Base-by-base conservation (phyloP, 371 early-diverging fungal species). In the Apophysomyces sp. region DNA sequence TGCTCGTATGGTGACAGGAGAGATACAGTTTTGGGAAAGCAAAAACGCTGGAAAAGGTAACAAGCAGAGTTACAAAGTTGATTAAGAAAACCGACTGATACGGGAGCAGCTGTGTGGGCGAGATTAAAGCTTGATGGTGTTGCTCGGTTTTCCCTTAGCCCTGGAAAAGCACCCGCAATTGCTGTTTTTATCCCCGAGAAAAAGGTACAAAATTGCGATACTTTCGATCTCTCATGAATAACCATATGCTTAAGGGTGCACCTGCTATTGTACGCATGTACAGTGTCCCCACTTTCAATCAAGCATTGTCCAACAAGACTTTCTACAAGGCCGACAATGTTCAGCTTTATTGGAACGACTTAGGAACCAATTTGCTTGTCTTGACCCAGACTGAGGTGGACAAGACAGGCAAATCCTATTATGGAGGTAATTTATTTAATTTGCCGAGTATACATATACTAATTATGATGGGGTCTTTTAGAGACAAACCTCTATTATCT, bases 381-480 rank as follows among this genome's bases (percentile, higher is more conserved):
- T 82, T 95, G 73, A 94, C 97, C 2, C 91, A 91, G 56, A 96
- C 98, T 15, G 98, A 98, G 49, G 93, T 95, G 24, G 98, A 98
- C 76, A 90, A 89, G 70, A 92, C 97, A 12, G 95, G 95, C 66
- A 89, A 94, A 71, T 93, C 94, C 21, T 98, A 98, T 81, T 98
- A 98, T 73, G 98, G 98, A 60, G 81, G 73, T 69, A 55, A 57
- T 30, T 55, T 32, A 0, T 37, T 51, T 30, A 8, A 18, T 52
- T 36, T n/a, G 49, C 29, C 16, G 29, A 18, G 9, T 3, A 3
- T 26, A 21, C 21, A 7, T n/a, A 11, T 39, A 16, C 49, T 9
- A 29, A 36, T 5, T 26, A 1, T 16, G 11, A 34, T 28, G 53
- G 18, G 18, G n/a, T 27, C 26, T 28, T 21, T 26, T 40, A 69